These are phyloP conservation scores for Colletotrichum tofieldiae DNA, from an alignment of 2,329 filamentous ascomycete species.

Conservation along the genomic window DNA sequence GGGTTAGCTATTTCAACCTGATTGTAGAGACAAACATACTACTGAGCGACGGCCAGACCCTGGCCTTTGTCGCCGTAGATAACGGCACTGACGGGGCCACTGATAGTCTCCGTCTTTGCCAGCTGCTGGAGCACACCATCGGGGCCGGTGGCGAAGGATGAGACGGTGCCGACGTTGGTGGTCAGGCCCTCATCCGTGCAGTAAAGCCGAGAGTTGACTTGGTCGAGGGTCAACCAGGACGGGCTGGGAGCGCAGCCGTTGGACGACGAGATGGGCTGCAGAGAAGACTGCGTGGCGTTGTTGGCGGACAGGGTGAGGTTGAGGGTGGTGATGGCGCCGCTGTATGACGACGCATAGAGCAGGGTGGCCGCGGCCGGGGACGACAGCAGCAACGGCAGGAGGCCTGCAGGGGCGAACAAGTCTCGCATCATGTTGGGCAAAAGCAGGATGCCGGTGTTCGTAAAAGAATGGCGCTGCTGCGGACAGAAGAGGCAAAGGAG, in stretches of 20 bases:
- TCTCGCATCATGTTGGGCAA: constrained; percentile 43
- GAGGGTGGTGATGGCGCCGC: constrained; percentile 64
- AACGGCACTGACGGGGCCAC: constrained; percentile 62
- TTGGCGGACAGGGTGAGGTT: constrained; percentile 54
- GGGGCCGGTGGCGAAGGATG: constrained; percentile 55
- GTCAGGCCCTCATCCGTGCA: constrained; percentile 73
- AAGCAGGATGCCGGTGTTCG: constrained; percentile 3
- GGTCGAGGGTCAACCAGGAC: constrained; percentile 74
- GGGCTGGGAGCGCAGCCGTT: constrained; percentile 68
- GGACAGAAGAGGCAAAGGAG: constrained; percentile 1
- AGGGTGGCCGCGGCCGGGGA: constrained; percentile 54
- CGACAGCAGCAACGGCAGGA: constrained; percentile 42
- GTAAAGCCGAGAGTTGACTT: constrained; percentile 65
- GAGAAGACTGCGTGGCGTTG: constrained; percentile 47
- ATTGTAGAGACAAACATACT: constrained; percentile 55
- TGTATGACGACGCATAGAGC: constrained; percentile 66
- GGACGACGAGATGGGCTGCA: constrained; percentile 60
- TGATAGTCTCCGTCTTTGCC: constrained; percentile 52
- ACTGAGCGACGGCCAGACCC: constrained; percentile 62
- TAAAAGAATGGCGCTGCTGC: constrained; percentile 9
- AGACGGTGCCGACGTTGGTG: constrained; percentile 64
- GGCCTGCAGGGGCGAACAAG: constrained; percentile 35
- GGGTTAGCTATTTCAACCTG: constrained; percentile 11
- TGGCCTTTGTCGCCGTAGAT: constrained; percentile 59
- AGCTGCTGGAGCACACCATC: constrained; percentile 59